Percentiles rank a stretch among this genome's conserved stretches.
Conservation (phyloP, 139 green algal genomes). For the Chlamydomonas incerta region DNA sequence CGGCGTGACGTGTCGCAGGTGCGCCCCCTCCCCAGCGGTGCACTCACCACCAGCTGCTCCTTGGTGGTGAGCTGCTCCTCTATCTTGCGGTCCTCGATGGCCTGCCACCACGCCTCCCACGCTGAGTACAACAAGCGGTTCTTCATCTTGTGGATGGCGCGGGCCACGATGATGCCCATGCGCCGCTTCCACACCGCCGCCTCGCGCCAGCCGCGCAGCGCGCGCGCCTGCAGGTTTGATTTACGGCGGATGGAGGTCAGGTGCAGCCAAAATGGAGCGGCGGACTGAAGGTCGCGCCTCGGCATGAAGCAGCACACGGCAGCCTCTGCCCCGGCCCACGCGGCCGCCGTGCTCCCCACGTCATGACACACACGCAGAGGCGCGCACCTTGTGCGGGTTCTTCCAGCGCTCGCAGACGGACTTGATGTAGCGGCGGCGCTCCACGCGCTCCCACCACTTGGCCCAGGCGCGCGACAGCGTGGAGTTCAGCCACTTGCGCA, state of each 20-base stretch:
- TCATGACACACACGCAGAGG: not conserved
- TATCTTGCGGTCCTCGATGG: constrained; percentile 51
- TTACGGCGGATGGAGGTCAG: not conserved
- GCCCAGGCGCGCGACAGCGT: constrained; percentile 53
- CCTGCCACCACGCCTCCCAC: constrained; percentile 60
- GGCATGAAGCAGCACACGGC: too few species aligned
- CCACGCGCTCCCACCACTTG: constrained; percentile 51
- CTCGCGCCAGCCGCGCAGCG: constrained; percentile 58
- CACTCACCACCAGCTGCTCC: constrained; percentile 62
- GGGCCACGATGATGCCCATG: constrained; percentile 52
- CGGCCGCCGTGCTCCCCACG: too few species aligned
- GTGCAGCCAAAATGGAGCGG: too few species aligned
- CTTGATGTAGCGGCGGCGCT: constrained; percentile 43
- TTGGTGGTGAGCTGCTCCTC: constrained; percentile 54
- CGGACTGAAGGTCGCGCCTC: too few species aligned
- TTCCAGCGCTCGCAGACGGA: constrained; percentile 66
- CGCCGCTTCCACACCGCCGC: constrained; percentile 55
- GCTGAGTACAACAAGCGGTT: constrained; percentile 34
- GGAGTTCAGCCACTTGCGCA: constrained; percentile 44
- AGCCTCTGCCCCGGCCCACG: too few species aligned
- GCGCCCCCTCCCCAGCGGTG: too few species aligned
- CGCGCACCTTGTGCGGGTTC: constrained; percentile 60
- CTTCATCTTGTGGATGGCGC: constrained; percentile 38
- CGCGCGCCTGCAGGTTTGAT: constrained; percentile 31
- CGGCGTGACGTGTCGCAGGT: too few species aligned